Conservation (phyloP, 495 filamentous ascomycete species). For the Penicillium bovifimosum region DNA sequence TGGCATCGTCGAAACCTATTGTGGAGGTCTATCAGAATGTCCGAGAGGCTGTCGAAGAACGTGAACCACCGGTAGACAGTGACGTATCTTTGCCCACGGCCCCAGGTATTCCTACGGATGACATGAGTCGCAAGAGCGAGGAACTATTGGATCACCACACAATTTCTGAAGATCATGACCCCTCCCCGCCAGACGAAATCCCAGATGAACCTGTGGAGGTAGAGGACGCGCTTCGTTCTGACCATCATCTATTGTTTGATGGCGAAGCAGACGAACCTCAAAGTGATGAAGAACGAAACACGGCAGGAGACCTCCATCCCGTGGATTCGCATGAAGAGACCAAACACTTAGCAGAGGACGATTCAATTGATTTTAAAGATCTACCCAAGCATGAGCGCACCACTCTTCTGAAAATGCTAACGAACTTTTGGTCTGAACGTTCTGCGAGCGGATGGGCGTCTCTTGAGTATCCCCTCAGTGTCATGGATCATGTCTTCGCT, state of each 20-base stretch:
- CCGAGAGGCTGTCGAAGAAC: constrained; percentile 84
- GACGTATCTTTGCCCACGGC: constrained; percentile 30
- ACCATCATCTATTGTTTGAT: constrained; percentile 56
- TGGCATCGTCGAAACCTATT: constrained; percentile 88
- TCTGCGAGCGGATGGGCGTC: constrained; percentile 95
- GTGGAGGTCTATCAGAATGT: constrained; percentile 94
- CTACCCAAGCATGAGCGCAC: constrained; percentile 86
- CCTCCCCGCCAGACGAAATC: constrained; percentile 18
- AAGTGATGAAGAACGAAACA: constrained; percentile 63
- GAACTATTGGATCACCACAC: constrained; percentile 23
- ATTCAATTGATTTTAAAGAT: constrained; percentile 58
- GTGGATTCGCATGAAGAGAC: constrained; percentile 59
- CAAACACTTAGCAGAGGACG: constrained; percentile 53
- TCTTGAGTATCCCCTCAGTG: constrained; percentile 85
- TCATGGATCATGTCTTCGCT: constrained; percentile 88
- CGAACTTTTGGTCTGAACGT: constrained; percentile 96
- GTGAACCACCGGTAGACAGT: constrained; percentile 67
- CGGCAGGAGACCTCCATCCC: constrained; percentile 60
- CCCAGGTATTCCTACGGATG: constrained; percentile 23
- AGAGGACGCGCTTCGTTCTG: constrained; percentile 43
- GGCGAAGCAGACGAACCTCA: constrained; percentile 56
- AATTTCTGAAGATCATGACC: constrained; percentile 11
- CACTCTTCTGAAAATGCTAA: constrained; percentile 88
- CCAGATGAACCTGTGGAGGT: constrained; percentile 43
- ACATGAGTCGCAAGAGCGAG: constrained; percentile 25